Evolutionary conservation across 2,329 filamentous ascomycete species (phyloP).

Genomic region (Alternaria rosae): DNA sequence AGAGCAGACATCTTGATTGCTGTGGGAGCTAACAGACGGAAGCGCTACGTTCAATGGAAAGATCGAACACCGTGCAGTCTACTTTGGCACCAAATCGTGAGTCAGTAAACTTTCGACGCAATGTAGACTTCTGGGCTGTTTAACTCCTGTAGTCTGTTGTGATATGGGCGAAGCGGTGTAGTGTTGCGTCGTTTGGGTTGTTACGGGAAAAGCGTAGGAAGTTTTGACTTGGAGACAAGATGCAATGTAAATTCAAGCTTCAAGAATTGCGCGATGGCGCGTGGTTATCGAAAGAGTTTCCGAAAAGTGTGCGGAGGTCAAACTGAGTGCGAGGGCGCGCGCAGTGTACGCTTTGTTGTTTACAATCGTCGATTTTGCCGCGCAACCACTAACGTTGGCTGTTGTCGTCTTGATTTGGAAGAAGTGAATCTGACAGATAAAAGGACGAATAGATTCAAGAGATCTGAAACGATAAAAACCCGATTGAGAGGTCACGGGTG

Average conservation of each 20-base stretch:
- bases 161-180: not conserved
- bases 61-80: not conserved
- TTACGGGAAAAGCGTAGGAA: not conserved
- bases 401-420: not conserved
- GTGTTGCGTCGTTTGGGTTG: not conserved
- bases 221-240: not conserved
- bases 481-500: not conserved
- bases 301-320: not conserved
- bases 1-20: not conserved
- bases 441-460: not conserved
- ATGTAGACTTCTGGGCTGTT: not conserved
- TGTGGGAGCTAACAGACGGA: not conserved
- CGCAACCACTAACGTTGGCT: not conserved
- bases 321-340: not conserved
- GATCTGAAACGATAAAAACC: no score
- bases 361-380: not conserved
- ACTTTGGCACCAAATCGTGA: not conserved
- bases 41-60: not conserved
- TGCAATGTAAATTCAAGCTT: not conserved
- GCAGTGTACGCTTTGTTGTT: not conserved
- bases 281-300: not conserved
- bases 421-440: not conserved
- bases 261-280: not conserved
- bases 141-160: not conserved
- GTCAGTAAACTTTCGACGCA: not conserved